These are phyloP conservation scores for Diospyros lotus DNA, from an alignment of 148 eudicot species.

Conservation along the genomic window DNA sequence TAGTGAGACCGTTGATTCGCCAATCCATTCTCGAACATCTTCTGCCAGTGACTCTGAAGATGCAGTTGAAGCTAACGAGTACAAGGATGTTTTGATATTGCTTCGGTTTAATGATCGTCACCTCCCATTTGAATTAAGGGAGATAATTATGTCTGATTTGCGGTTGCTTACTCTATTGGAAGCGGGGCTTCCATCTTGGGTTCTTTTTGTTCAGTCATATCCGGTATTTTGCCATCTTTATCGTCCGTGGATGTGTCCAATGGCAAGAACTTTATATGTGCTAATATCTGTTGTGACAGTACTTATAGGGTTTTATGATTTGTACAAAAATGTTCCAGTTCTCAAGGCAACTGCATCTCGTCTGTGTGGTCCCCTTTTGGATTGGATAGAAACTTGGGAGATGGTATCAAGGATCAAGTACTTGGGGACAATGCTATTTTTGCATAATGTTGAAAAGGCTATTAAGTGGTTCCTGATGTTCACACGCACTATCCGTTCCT, in stretches of 20 bases:
- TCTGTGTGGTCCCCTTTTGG: conserved; percentile 85
- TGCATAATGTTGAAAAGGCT: conserved; percentile 88
- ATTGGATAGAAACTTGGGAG: conserved; percentile 98
- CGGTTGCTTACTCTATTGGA: conserved; percentile 85
- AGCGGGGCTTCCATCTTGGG: conserved; percentile 99
- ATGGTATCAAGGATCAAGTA: conserved; percentile 89
- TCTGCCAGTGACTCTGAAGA: conserved; percentile 47
- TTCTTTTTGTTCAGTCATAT: conserved; percentile 91
- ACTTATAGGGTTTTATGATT: conserved; percentile 88
- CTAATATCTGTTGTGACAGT: conserved; percentile 73
- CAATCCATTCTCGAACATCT: conserved; percentile 30
- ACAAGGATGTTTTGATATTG: conserved; percentile 71
- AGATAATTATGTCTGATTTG: conserved; percentile 68
- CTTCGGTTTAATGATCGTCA: conserved; percentile 78
- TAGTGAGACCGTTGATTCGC: conserved; percentile 34
- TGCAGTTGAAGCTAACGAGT: conserved; percentile 50
- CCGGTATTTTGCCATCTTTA: conserved; percentile 82
- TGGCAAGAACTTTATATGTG: conserved; percentile 80
- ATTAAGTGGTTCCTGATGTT: conserved; percentile 71
- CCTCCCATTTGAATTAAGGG: conserved; percentile 72
- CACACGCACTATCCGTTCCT: conserved; percentile 60
- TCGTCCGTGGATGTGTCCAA: conserved; percentile 99
- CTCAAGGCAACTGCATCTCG: conserved; percentile 89
- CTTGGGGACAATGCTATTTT: conserved; percentile 92
- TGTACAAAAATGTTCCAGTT: conserved; percentile 95